Evolutionary conservation across 495 filamentous ascomycete genomes (phyloP), one percentile per base, ranked within the genome.

Genomic region (Penicillium coprophilum): DNA sequence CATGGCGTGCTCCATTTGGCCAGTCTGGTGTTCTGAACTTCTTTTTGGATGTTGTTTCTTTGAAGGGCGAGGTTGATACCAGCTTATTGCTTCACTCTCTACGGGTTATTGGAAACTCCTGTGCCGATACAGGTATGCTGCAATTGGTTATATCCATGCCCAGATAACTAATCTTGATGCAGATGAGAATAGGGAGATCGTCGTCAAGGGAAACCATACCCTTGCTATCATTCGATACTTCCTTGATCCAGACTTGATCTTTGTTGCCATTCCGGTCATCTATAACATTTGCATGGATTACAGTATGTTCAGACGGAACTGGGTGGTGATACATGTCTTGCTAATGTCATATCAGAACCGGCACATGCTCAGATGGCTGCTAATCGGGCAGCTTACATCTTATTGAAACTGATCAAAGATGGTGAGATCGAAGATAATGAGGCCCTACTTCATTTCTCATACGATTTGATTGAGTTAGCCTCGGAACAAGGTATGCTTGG

Each of bases 281-380:
- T 86, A 81, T 66, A 94, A 94, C 58, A 80, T 90, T 52, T 85
- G 85, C 61, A 77, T 89, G 53, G 89, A 91, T 61, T 90, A 83
- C 67, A 85, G 89, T 92, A 72, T 50, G 54, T 28, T 6, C 9
- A 15, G 19, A 27, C 13, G 28, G 7, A 11, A 20, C 20, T 4
- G 2, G 0, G 12, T 17, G 17, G 8, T 24, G 11, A 34, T 30
- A 23, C 11, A 38, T 17, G 19, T 17, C 9, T 53, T 60, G 28
- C 66, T 70, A 62, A 63, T 60, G 31, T n/a, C 10, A 9, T 20
- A 21, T 6, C 28, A 80, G 78, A 78, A 58, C 64, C 76, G 80
- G 72, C 77, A 76, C 74, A 85, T 77, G 71, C 71, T 72, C 77
- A 89, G 82, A 71, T 88, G 74, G 65, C 86, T 78, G 68, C 79